Evolutionary conservation across 2,329 filamentous ascomycete genomes (phyloP).

Genomic region (Lachnellula occidentalis): DNA sequence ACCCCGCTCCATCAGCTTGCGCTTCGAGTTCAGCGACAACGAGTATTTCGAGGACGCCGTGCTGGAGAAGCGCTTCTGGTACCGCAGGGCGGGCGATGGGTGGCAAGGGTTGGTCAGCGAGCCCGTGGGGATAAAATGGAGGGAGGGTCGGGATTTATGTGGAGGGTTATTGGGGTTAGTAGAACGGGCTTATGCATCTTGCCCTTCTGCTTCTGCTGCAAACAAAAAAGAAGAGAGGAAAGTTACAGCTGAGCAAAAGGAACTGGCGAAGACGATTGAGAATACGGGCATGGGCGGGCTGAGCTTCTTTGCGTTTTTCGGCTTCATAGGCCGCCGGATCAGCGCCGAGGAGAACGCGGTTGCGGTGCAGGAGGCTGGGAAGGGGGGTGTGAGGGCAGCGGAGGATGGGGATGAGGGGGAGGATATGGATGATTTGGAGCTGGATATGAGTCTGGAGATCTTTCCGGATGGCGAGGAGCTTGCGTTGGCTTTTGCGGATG

Average conservation of each 20-base stretch:
- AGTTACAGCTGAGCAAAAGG: conserved; percentile 43
- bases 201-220: conserved; percentile 27
- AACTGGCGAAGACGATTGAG: conserved; percentile 49
- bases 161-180: conserved; percentile 72
- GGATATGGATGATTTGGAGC: conserved; percentile 55
- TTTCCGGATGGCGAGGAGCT: conserved; percentile 85
- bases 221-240: conserved; percentile 45
- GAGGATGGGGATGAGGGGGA: conserved; percentile 52
- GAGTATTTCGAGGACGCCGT: conserved; percentile 72
- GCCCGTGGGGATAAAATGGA: conserved; percentile 85
- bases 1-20: conserved; percentile 73
- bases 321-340: conserved; percentile 66
- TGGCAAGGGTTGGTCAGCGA: conserved; percentile 79
- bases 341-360: conserved; percentile 59
- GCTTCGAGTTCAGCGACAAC: conserved; percentile 75
- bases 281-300: conserved; percentile 56
- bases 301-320: conserved; percentile 89
- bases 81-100: conserved; percentile 61
- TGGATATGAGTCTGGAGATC: conserved; percentile 69
- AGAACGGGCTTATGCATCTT: conserved; percentile 53
- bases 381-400: background rate
- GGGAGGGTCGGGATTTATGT: conserved; percentile 78
- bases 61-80: conserved; percentile 90
- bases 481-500: conserved; percentile 74
- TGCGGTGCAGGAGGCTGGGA: background rate